These are phyloP conservation scores for Aureobasidium musti DNA, from an alignment of 2,329 filamentous ascomycete species.

Conservation along the genomic window DNA sequence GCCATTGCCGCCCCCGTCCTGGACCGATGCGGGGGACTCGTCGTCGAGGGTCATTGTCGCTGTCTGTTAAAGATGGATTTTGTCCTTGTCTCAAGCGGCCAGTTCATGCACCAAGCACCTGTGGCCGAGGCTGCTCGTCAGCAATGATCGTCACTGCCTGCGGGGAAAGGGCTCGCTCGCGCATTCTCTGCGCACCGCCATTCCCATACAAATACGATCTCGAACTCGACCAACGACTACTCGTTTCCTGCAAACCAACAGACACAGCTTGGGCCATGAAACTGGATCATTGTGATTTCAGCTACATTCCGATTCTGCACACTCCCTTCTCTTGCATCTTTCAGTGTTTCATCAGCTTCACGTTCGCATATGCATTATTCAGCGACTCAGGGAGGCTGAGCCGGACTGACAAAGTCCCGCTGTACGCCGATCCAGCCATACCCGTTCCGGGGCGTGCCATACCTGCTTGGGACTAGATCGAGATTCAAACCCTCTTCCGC, in stretches of 20 bases:
- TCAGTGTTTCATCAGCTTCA: neutral
- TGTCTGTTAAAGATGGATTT: neutral
- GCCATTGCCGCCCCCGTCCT: slow-evolving; percentile 3
- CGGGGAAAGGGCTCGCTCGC: slow-evolving; percentile 5
- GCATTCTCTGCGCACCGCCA: neutral
- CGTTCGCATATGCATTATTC: neutral
- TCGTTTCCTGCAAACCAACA: no score
- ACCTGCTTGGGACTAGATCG: neutral
- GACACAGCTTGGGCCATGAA: no score
- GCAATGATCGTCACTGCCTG: neutral
- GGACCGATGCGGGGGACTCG: slow-evolving; percentile 8
- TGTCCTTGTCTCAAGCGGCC: neutral
- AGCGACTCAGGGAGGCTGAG: neutral
- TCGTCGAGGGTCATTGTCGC: slow-evolving; percentile 1
- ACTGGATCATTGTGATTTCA: no score
- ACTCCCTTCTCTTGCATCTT: neutral
- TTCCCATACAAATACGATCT: no score
- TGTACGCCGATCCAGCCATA: neutral
- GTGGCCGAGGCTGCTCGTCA: neutral
- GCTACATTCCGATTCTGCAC: neutral
- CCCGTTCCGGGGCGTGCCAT: neutral
- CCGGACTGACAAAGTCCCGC: no score
- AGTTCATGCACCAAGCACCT: neutral
- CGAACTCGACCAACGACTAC: no score
- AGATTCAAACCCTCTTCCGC: slow-evolving; percentile 2